Conservation (phyloP, 164 flowering plant species). For the Kalanchoe fedtschenkoi region DNA sequence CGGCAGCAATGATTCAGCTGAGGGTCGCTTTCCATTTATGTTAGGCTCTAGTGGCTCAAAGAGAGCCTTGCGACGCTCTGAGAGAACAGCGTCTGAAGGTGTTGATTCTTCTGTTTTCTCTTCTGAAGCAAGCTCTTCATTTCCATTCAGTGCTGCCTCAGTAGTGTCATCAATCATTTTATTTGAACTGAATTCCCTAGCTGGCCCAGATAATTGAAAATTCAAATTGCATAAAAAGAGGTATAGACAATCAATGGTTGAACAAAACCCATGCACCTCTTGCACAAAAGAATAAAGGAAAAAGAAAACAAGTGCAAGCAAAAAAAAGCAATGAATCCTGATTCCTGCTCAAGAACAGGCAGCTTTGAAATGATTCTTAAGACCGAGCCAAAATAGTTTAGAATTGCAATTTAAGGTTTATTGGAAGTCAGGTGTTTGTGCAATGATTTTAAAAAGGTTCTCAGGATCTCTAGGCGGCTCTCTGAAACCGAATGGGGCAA, state of each 20-base stretch:
- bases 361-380: no score
- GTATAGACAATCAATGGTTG: background rate
- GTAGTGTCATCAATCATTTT: constrained; percentile 23
- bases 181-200: constrained; percentile 24
- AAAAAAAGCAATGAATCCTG: no score
- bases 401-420: no score
- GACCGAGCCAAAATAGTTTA: no score
- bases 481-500: no score
- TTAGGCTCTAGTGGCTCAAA: constrained; percentile 76
- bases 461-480: no score
- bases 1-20: constrained; percentile 63
- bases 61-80: constrained; percentile 81
- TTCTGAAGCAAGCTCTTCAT: constrained; percentile 20
- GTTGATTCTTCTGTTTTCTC: constrained; percentile 25
- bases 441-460: no score
- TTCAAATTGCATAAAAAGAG: background rate
- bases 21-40: constrained; percentile 30
- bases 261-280: no score
- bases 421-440: no score
- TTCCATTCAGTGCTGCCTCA: constrained; percentile 19
- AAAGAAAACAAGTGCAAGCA: no score
- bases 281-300: no score
- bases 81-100: constrained; percentile 23
- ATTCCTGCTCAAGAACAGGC: no score
- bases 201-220: constrained; percentile 25